A percentile compares a stretch with the other conserved stretches of the same genome.
phyloP scores from a whole-genome alignment of 2,329 filamentous ascomycete genomes.

The Nemania diffusa region DNA sequence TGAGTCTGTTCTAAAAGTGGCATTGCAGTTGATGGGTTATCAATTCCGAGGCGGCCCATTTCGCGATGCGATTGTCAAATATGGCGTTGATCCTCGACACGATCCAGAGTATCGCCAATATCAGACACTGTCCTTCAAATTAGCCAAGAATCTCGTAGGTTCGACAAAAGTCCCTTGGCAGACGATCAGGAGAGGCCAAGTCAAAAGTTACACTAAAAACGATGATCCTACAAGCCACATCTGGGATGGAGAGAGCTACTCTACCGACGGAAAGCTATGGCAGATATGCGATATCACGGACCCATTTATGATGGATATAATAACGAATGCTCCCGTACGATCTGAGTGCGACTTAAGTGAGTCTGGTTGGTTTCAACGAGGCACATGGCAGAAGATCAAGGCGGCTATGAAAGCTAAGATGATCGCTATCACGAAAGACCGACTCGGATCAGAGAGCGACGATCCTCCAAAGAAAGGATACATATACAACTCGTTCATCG shows the following conservation, averaged over 20 bases:
- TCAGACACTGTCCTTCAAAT: constrained; percentile 88
- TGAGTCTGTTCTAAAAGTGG: constrained; percentile 73
- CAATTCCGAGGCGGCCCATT: constrained; percentile 93
- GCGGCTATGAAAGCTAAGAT: constrained; percentile 91
- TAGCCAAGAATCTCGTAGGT: constrained; percentile 64
- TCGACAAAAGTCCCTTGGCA: constrained; percentile 62
- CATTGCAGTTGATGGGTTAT: constrained; percentile 86
- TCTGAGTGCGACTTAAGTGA: constrained; percentile 66
- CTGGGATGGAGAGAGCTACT: constrained; percentile 82
- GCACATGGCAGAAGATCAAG: constrained; percentile 84
- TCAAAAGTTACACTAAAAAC: constrained; percentile 52
- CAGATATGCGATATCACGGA: constrained; percentile 94
- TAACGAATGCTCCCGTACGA: constrained; percentile 71
- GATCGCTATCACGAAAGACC: constrained; percentile 69
- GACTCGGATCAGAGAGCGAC: constrained; percentile 60
- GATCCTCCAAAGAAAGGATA: constrained; percentile 46
- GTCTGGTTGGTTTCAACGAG: constrained; percentile 87
- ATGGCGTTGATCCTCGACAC: constrained; percentile 85
- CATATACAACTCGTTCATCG: constrained; percentile 56
- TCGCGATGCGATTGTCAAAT: constrained; percentile 86
- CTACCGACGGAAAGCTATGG: constrained; percentile 88
- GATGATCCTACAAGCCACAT: constrained; percentile 70
- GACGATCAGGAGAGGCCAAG: constrained; percentile 57
- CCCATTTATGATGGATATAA: constrained; percentile 73
- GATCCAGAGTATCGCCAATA: constrained; percentile 82